These are phyloP conservation scores for Botryotinia convoluta DNA, from an alignment of 2,329 filamentous ascomycete genomes.

Conservation along the genomic window DNA sequence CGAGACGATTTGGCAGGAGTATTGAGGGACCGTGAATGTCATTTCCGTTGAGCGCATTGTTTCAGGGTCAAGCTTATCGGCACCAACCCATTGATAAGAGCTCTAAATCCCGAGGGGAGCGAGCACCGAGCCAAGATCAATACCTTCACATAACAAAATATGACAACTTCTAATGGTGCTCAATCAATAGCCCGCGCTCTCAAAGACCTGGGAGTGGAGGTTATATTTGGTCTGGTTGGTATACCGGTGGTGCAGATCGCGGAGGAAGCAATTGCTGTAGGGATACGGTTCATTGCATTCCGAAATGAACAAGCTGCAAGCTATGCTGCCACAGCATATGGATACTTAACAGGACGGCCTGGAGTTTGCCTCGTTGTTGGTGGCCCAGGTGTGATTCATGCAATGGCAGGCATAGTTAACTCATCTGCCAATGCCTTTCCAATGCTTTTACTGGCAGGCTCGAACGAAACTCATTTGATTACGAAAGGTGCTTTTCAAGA, in stretches of 20 bases:
- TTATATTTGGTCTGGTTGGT: conserved; percentile 37
- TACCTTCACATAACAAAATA: conserved; percentile 8
- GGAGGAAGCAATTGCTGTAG: conserved; percentile 54
- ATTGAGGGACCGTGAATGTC: conserved; percentile 3
- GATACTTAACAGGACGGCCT: conserved; percentile 54
- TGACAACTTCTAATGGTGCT: conserved; percentile 25
- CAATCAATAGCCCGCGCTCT: conserved; percentile 34
- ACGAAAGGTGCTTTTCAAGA: conserved; percentile 57
- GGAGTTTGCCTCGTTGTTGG: conserved; percentile 59
- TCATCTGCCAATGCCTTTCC: conserved; percentile 54
- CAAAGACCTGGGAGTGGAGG: conserved; percentile 33
- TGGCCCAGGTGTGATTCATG: conserved; percentile 57
- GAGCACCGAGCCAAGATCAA: neutral
- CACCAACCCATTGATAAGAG: conserved; percentile 6
- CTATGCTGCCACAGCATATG: conserved; percentile 58
- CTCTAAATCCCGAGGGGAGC: neutral
- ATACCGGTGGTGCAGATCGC: conserved; percentile 52
- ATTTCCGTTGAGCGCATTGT: conserved; percentile 7
- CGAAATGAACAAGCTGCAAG: conserved; percentile 58
- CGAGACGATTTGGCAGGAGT: neutral
- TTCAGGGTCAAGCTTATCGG: conserved; percentile 17
- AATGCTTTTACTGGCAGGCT: conserved; percentile 52
- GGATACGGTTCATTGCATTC: conserved; percentile 57
- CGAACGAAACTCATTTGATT: conserved; percentile 50
- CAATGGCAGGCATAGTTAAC: conserved; percentile 54